Percentiles rank a stretch among this genome's conserved stretches.
Evolutionary conservation across 306 rosid species (phyloP).

Genomic region (Trifolium subterraneum): DNA sequence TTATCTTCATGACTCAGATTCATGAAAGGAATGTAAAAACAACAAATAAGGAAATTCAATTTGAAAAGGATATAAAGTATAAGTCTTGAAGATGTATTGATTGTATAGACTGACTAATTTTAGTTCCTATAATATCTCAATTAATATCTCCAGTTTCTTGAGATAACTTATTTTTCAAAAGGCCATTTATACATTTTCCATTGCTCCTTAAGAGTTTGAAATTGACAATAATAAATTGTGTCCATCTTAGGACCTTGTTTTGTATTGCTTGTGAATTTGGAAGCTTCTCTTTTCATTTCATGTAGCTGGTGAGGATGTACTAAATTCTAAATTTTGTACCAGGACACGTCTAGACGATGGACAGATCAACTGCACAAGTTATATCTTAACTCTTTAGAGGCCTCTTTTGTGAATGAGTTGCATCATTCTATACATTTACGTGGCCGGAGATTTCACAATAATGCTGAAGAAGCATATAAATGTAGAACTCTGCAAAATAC

Average conservation of each 20-base stretch:
- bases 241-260: conserved; percentile 23
- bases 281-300: conserved; percentile 21
- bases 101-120: conserved; percentile 19
- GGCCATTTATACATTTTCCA: conserved; percentile 20
- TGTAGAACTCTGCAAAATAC: conserved; percentile 48
- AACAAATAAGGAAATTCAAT: neutral
- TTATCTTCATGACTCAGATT: conserved; percentile 8
- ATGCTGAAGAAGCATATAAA: conserved; percentile 36
- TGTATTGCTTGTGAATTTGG: conserved; percentile 16
- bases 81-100: too few species aligned
- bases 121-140: conserved; percentile 17
- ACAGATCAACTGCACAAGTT: conserved; percentile 75
- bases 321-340: conserved; percentile 40
- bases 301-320: conserved; percentile 35
- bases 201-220: conserved; percentile 28
- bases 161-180: conserved; percentile 26
- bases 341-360: conserved; percentile 68
- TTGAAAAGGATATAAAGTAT: conserved; percentile 21
- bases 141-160: conserved; percentile 10
- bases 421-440: conserved; percentile 50
- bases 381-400: conserved; percentile 77
- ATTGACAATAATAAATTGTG: conserved; percentile 6
- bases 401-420: conserved; percentile 78
- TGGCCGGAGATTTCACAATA: conserved; percentile 47
- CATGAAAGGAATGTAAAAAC: neutral